Evolutionary conservation across 2,329 filamentous ascomycete genomes (phyloP), one percentile per base, ranked within the genome.

Genomic region (Orbilia brochopaga): DNA sequence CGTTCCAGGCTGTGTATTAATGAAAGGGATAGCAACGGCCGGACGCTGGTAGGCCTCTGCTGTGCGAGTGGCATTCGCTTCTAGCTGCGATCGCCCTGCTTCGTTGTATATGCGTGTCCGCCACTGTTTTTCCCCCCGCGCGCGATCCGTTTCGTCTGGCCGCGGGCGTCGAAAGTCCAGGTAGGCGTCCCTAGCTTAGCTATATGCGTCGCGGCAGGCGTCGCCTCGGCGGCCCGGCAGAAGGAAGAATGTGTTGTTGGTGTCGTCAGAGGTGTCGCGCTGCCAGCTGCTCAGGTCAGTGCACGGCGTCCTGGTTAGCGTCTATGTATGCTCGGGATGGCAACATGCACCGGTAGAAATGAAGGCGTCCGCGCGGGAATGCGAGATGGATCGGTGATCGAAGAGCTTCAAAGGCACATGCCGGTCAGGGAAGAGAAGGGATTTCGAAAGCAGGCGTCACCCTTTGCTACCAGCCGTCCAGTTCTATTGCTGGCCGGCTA

Each of bases 201-300:
- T 32, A 8, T 32, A 32, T 32, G 27, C 27, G 27, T 32, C 27
- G 27, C 27, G 27, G 8, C 27, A 32, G 27, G 27, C 37, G 37
- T 17, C 37, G n/a, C 5, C 37, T 4, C 13, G 4, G 11, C 13
- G 37, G 13, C 37, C 44, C n/a, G 44, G 44, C 11, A 21, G 44
- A 48, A 32, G 65, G 58, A 58, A 58, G 46, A 59, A 69, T 70
- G 58, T 70, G 58, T 63, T 70, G 65, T 53, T 32, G 30, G 40
- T 44, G 58, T 69, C 46, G 57, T 70, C 54, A 17, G 21, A 23
- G 19, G 10, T 1, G 52, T 55, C 50, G 50, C 24, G 35, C 6
- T 11, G 35, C 30, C n/a, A 8, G 35, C 6, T 11, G 35, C 30
- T 10, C 15, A 15, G 37, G 37, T 42, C 37, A 42, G 37, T 42